Percentiles rank a stretch among this genome's conserved stretches.
These are phyloP conservation scores for Lichtheimia ramosa DNA, from an alignment of 371 early-diverging fungal genomes.

Conservation along the genomic window DNA sequence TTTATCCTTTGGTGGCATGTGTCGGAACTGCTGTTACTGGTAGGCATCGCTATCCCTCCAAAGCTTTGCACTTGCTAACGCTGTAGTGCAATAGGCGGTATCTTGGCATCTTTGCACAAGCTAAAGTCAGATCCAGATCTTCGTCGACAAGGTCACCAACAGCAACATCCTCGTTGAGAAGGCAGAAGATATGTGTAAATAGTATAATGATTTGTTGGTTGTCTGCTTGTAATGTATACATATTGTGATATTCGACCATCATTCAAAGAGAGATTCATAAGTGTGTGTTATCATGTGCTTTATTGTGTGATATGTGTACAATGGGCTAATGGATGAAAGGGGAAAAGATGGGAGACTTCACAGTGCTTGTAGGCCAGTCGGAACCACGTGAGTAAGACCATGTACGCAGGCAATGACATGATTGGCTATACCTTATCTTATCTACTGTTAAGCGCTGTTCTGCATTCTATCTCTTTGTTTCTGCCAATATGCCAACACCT, in stretches of 20 bases:
- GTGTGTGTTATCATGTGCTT: not conserved
- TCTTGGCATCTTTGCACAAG: slow-evolving; percentile 12
- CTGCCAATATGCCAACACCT: slow-evolving; percentile 31
- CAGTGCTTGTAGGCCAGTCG: not conserved
- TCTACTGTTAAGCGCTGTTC: too few species aligned
- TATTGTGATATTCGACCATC: too few species aligned
- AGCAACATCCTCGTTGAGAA: slow-evolving; percentile 2
- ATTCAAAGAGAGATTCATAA: not conserved
- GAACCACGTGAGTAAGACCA: not conserved
- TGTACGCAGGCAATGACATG: too few species aligned
- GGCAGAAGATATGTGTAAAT: not conserved
- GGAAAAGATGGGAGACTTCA: not conserved
- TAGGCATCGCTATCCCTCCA: not conserved
- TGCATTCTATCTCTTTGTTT: not conserved
- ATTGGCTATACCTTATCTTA: too few species aligned
- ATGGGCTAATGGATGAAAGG: not conserved
- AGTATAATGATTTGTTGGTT: too few species aligned
- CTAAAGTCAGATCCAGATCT: slow-evolving; percentile 10
- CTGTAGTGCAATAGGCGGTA: slow-evolving; percentile 5
- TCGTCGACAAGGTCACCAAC: slow-evolving; percentile 11
- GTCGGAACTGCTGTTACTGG: slow-evolving; percentile 18
- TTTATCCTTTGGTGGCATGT: slow-evolving; percentile 11
- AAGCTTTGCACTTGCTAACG: not conserved
- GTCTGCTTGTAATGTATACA: too few species aligned
- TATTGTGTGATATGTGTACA: not conserved